These are phyloP conservation scores for Salix suchowensis DNA, from an alignment of 345 rosid genomes.

Conservation along the genomic window DNA sequence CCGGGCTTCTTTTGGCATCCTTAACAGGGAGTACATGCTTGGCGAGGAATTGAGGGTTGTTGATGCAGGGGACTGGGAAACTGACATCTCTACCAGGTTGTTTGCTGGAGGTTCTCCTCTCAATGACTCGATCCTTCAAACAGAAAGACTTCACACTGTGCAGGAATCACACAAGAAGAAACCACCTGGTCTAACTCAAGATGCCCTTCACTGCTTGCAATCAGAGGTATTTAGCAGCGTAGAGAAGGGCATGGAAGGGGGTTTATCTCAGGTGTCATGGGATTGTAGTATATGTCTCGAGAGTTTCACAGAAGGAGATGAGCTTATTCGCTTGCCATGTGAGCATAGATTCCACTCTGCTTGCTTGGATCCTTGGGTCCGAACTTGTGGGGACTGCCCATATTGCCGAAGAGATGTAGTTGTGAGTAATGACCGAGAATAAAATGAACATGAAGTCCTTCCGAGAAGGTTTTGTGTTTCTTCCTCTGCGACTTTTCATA, in stretches of 20 bases:
- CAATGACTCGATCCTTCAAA: conserved; percentile 17
- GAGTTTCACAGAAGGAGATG: conserved; percentile 59
- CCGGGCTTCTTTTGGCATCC: conserved; percentile 17
- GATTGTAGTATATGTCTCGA: conserved; percentile 89
- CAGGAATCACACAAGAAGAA: conserved; percentile 41
- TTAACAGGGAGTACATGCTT: conserved; percentile 18
- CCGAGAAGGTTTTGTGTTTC: background rate
- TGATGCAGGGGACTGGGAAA: conserved; percentile 44
- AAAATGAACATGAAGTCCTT: background rate
- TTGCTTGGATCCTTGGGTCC: conserved; percentile 89
- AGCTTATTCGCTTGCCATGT: conserved; percentile 54
- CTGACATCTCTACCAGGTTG: conserved; percentile 21
- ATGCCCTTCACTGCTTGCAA: conserved; percentile 44
- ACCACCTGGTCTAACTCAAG: conserved; percentile 72
- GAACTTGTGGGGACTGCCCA: conserved; percentile 87
- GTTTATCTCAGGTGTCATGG: conserved; percentile 21
- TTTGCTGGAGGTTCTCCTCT: conserved; percentile 21
- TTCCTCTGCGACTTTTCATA: background rate
- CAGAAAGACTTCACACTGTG: conserved; percentile 29
- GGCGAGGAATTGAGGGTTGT: conserved; percentile 40
- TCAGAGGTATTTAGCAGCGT: conserved; percentile 39
- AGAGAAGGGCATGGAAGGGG: conserved; percentile 22
- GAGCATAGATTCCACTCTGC: conserved; percentile 64
- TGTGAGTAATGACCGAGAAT: conserved; percentile 8
- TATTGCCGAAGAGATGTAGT: conserved; percentile 67